These are phyloP conservation scores for Monosporascus sp. DNA, from an alignment of 2,329 filamentous ascomycete genomes.

Conservation along the genomic window DNA sequence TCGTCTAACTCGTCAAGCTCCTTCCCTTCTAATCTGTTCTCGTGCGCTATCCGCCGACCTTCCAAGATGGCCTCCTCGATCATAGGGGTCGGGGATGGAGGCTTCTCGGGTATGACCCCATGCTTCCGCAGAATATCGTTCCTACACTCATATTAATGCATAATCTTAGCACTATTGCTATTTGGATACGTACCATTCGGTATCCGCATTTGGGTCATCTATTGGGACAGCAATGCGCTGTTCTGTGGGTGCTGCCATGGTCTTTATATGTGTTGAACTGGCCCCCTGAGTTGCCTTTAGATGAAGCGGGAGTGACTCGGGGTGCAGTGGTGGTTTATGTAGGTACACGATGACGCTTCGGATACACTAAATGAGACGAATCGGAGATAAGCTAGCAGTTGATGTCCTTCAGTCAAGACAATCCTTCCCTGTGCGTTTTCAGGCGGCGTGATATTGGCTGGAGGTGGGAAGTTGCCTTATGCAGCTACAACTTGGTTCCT, in stretches of 20 bases:
- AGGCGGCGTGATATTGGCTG: no score
- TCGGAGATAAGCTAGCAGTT: no score
- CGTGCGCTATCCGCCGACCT: constrained; percentile 76
- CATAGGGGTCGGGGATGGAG: constrained; percentile 88
- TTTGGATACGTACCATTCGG: constrained; percentile 69
- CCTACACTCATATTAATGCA: constrained; percentile 46
- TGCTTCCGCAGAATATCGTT: constrained; percentile 98
- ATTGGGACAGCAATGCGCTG: constrained; percentile 75
- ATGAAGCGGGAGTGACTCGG: no score
- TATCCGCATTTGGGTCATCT: constrained; percentile 93
- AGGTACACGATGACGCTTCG: no score
- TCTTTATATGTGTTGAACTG: constrained; percentile 1
- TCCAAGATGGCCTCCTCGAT: constrained; percentile 92
- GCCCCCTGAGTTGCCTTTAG: no score
- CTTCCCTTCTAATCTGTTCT: constrained; percentile 90
- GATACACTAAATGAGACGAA: no score
- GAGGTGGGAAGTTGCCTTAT: no score
- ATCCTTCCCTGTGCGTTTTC: no score
- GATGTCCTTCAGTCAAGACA: no score
- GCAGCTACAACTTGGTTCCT: no score
- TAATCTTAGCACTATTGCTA: not conserved
- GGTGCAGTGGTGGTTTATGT: no score
- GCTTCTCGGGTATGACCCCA: constrained; percentile 95
- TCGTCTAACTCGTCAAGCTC: constrained; percentile 90
- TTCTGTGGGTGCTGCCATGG: constrained; percentile 58